Base-by-base conservation (phyloP, 345 rosid species). In the Angophora floribunda region DNA sequence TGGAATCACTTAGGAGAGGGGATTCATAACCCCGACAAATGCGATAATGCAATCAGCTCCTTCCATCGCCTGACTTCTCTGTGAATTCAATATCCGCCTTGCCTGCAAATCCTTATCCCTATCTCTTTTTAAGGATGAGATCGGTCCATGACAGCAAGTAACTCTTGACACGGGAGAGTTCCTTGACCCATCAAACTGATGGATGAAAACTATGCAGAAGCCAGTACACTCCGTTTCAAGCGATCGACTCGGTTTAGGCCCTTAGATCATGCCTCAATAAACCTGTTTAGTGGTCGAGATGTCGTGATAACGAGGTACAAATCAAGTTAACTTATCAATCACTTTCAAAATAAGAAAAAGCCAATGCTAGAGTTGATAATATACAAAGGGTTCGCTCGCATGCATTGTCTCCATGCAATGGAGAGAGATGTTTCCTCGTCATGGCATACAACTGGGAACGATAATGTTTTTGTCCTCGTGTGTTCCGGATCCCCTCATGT, bases 171-270 rank as follows among this genome's bases (percentile, higher is more conserved):
- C 30, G n/a, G 36, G 32, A 67, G 44, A 30, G 78, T 4, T 41
- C 22, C 12, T 9, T 5, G 10, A 70, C 47, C 80, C 82, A 70
- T 9, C 47, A 17, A 15, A 67, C 3, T 36, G 0, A 30, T 1
- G 5, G 6, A 16, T 32, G 45, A 4, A 67, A 67, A 15, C 22
- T 15, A 65, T 30, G 45, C 45, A 67, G 36, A 32, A 67, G 36
- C 9, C 3, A 0, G 1, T 16, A 67, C 10, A 67, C 5, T 12
- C 24, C 3, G 0, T 67, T 36, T 36, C 45, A 8, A 70, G 26
- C 47, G 12, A 36, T 70, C 1, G 7, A 36, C 4, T 5, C 4
- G 26, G 2, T 36, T 36, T 0, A 70, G 7, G 13, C 44, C 26
- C 26, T 17, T 1, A 17, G 1, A 15, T 36, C 7, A 41, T 19